Base-by-base conservation (phyloP, 1,284 basidiomycete species). In the Rhodotorula sp. region DNA sequence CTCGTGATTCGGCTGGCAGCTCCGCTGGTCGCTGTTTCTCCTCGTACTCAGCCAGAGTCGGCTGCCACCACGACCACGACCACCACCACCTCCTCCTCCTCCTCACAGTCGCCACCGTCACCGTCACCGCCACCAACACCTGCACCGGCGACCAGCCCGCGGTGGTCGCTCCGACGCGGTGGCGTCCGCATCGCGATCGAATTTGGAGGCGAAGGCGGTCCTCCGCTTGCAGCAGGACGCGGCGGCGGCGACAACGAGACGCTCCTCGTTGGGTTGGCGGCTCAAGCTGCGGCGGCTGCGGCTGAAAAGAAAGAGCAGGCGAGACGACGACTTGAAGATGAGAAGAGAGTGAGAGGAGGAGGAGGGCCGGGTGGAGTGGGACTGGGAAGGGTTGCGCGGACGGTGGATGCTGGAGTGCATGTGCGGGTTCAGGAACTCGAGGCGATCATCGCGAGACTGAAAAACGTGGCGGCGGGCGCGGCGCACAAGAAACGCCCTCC, bases 351-450 rank as follows among this genome's bases (percentile, higher is more conserved):
- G 45, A 4, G 53, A 60, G 42, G 61, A 57, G 44, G 17, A 26
- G 54, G 58, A 44, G 7, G n/a, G n/a, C n/a, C n/a, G n/a, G n/a
- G n/a, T n/a, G n/a, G n/a, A 20, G 58, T 30, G 20, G 57, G 64
- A 24, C 42, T 46, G 17, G 46, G 29, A 17, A 17, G 26, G 53
- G 49, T 61, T 46, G 51, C 48, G n/a, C 8, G 6, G 44, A n/a
- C 30, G 29, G 53, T 54, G n/a, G 53, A 54, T 54, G 53, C 53
- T n/a, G 73, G 71, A 2, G 57, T 73, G 22, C 62, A 69, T 42
- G 49, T 75, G 10, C 46, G 74, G 17, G 60, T 72, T 14, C 69
- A 70, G 62, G 67, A 71, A 61, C 42, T 69, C 45, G 63, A 67
- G 48, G 18, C 62, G 37, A 20, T 75, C 20, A 15, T 70, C 5